Base-by-base conservation (phyloP, 371 early-diverging fungal genomes). In the Chytridium lagenaria region DNA sequence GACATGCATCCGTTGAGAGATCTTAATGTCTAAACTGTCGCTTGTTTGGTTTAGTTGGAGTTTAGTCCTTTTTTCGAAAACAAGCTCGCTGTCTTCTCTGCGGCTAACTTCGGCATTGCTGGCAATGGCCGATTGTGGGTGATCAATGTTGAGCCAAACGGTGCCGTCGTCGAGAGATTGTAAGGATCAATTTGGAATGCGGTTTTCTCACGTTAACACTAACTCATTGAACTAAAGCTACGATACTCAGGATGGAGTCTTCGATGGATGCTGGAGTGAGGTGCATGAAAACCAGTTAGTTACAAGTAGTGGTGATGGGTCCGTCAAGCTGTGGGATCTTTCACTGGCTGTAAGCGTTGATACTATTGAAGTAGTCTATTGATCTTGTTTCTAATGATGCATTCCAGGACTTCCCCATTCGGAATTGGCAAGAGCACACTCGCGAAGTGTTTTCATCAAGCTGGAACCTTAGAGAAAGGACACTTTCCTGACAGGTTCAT, bases 211-310 rank as follows among this genome's bases (percentile, higher is more conserved):
- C 39, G 2, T 3, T 22, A 50, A 22, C n/a, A 31, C 7, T 16
- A 31, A 16, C n/a, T 15, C 34, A 15, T 68, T 52, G 16, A 37
- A 34, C 68, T 12, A 40, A 23, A 81, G 78, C 33, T 98, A 90
- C 79, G 98, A 97, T 77, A 95, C 97, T 10, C 97, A 96, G 78
- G 98, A 98, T 79, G 97, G 96, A 16, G 81, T 96, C 30, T 98
- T 92, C 76, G 98, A 97, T 79, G 80, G 92, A 38, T 90, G 93
- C 34, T 98, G 98, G 98, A 94, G 92, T 79, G 98, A 98, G 81
- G 73, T 89, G 22, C 92, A 98, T 78, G 97, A 98, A 77, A 92
- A 95, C 80, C 98, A 98, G 72, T 69, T 98, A 31, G 91, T 92
- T 1, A 93, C 94, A 1, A 90, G 91, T 23, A 92, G 93, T 76